Base-by-base conservation (phyloP, 352 stramenopile genomes). In the Phytophthora niederhauseri region DNA sequence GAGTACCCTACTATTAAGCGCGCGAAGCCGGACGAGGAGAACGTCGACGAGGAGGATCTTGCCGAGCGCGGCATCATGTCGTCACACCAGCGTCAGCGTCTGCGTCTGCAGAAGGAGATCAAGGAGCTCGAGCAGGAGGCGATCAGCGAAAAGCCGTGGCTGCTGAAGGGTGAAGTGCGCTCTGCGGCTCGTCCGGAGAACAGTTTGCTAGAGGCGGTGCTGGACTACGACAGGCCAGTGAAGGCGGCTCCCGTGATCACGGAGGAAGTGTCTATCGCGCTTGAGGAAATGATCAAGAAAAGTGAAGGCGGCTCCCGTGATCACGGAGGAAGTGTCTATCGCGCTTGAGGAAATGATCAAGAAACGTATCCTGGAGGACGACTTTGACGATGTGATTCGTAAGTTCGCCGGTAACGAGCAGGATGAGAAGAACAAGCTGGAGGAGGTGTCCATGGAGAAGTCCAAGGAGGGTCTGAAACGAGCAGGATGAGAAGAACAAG, bases 281-380 rank as follows among this genome's bases (percentile, higher is more conserved):
- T 98, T 11, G 95, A 98, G 72, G 92, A 98, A 36, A 89, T 98
- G 70, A 98, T 98, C 72, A 98, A 98, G 66, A 92, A 95, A 72
- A n/a, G n/a, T n/a, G n/a, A n/a, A n/a, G n/a, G n/a, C n/a, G n/a
- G 90, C 93, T 7, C 94, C 94, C 1, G 93, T 97, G 17, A 95
- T 98, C 55, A 98, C 93, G 7, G 86, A 96, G 17, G 92, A 98
- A 52, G 92, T 98, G 30, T 98, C 95, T 3, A 83, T 93, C 11
- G 89, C 86, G 12, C 80, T 98, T 11, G 95, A 98, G 72, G 92
- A 98, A 36, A 89, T 98, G 70, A 98, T 98, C 72, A 98, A 98
- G 66, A 92, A 95, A 72, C 87, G 95, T 41, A 98, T 98, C 60
- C 48, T 98, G 43, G 93, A 97, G n/a, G 93, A 98, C 64, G 87